These are phyloP conservation scores for Pseudogymnoascus sp. DNA, from an alignment of 2,329 filamentous ascomycete species.

Conservation along the genomic window DNA sequence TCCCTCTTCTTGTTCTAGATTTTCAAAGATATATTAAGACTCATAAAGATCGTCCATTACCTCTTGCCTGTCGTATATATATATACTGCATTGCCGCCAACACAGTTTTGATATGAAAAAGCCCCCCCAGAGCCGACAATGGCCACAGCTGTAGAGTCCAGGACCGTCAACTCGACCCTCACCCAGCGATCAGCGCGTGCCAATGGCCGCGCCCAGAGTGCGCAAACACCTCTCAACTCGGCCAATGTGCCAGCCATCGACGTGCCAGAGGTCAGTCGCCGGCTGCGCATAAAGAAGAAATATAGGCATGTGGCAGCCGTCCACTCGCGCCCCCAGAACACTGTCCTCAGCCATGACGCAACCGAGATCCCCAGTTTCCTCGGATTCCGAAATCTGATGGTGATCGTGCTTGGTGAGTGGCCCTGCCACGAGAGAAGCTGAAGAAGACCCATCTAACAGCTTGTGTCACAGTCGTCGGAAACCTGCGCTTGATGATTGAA, in stretches of 20 bases:
- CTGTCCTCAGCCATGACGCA: conserved; percentile 80
- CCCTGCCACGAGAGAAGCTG: conserved; percentile 1
- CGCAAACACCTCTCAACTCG: conserved; percentile 4
- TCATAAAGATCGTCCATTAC: background rate
- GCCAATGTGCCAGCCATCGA: background rate
- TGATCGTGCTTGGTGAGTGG: conserved; percentile 71
- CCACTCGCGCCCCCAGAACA: conserved; percentile 63
- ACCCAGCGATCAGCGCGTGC: conserved; percentile 1
- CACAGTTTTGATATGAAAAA: background rate
- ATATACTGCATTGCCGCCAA: background rate
- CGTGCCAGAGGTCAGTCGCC: background rate
- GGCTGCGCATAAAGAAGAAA: conserved; percentile 43
- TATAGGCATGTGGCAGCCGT: conserved; percentile 90
- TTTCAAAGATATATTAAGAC: background rate
- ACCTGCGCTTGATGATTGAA: conserved; percentile 88
- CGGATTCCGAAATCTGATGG: conserved; percentile 93
- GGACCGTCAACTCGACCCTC: conserved; percentile 3
- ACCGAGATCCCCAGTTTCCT: conserved; percentile 70
- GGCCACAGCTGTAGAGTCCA: conserved; percentile 2
- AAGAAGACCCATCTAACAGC: conserved; percentile 5
- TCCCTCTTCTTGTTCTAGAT: background rate
- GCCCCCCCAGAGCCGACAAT: background rate
- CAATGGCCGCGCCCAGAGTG: conserved; percentile 1
- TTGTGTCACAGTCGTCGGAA: conserved; percentile 65
- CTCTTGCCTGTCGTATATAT: background rate